Percentiles rank a stretch among this genome's conserved stretches.
Evolutionary conservation across 805 yeast genomes (phyloP).

Genomic region (Kluyveromyces dobzhanskii): DNA sequence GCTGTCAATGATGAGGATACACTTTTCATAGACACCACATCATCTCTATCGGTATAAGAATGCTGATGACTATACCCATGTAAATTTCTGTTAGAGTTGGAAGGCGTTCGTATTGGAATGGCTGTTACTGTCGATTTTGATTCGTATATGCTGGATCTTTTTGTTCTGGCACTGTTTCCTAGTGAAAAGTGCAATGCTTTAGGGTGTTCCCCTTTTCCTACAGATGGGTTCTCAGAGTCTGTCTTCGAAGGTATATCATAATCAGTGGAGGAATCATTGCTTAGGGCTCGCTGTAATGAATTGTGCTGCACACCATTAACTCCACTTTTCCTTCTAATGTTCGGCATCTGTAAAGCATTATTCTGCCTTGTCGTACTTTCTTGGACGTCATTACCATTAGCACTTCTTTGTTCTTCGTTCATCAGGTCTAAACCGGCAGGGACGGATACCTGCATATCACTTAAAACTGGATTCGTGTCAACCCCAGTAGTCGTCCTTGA

Average conservation of each 20-base stretch:
- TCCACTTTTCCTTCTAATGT: neutral
- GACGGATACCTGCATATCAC: conserved; percentile 21
- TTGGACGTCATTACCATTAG: neutral
- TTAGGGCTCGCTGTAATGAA: neutral
- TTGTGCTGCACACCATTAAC: neutral
- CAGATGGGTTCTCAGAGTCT: neutral
- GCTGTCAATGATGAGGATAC: conserved; percentile 35
- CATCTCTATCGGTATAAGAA: conserved; percentile 28
- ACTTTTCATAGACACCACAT: conserved; percentile 30
- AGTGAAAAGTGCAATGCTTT: conserved; percentile 17
- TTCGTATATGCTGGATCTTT: conserved; percentile 29
- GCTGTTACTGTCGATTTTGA: conserved; percentile 28
- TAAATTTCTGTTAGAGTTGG: conserved; percentile 3
- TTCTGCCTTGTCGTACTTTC: neutral
- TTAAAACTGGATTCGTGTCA: conserved; percentile 25
- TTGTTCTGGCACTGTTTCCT: conserved; percentile 18
- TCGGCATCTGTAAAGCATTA: neutral
- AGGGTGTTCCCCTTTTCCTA: conserved; percentile 1
- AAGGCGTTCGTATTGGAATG: conserved; percentile 23
- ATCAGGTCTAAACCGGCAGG: neutral
- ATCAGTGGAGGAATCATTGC: neutral
- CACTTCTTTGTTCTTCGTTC: neutral
- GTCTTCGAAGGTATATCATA: neutral
- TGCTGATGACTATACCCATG: conserved; percentile 9
- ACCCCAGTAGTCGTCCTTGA: conserved; percentile 25